These are phyloP conservation scores for Mycena filopes DNA, from an alignment of 768 basidiomycete species.

Conservation along the genomic window DNA sequence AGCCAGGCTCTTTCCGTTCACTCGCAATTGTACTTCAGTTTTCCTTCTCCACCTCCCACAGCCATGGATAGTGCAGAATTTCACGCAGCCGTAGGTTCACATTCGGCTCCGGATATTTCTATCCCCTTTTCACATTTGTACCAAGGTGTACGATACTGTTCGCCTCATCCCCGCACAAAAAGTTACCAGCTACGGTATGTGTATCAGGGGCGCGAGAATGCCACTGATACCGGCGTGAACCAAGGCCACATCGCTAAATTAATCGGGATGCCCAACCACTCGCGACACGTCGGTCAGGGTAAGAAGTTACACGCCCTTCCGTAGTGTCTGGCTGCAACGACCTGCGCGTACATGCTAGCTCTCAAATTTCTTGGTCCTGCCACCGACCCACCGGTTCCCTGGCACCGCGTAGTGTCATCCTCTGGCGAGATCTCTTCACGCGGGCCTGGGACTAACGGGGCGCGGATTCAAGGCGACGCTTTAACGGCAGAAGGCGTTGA, in stretches of 20 bases:
- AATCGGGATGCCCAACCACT: constrained; percentile 81
- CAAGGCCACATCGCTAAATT: constrained; percentile 84
- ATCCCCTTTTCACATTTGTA: background rate
- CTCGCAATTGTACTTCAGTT: too few species aligned
- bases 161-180: constrained; percentile 72
- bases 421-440: constrained; percentile 83
- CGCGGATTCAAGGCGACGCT: constrained; percentile 77
- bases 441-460: constrained; percentile 85
- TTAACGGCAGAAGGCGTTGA: constrained; percentile 87
- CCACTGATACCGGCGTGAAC: background rate
- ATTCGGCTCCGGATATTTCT: background rate
- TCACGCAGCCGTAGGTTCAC: constrained; percentile 66
- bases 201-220: background rate
- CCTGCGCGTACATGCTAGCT: constrained; percentile 57
- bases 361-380: constrained; percentile 76
- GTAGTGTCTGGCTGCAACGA: background rate
- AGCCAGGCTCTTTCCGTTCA: too few species aligned
- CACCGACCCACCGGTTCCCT: constrained; percentile 75
- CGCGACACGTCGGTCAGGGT: constrained; percentile 89
- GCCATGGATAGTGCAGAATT: constrained; percentile 76
- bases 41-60: too few species aligned
- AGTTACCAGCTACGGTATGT: constrained; percentile 81
- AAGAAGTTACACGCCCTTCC: constrained; percentile 21
- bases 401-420: constrained; percentile 81
- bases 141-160: constrained; percentile 78